phyloP scores from a whole-genome alignment of 164 flowering plant species.

The Dillenia turbinata region DNA sequence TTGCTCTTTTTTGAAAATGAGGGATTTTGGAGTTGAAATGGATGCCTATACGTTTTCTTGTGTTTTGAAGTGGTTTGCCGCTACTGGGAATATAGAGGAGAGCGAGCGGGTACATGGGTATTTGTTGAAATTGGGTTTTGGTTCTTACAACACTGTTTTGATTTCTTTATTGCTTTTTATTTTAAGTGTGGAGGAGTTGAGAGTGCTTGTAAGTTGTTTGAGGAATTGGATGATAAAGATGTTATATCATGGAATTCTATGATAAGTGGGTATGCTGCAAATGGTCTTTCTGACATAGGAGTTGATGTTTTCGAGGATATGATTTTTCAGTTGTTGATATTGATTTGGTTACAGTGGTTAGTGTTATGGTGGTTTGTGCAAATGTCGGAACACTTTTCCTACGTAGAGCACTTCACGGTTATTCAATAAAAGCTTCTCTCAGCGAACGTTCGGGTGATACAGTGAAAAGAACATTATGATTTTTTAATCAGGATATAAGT shows the following conservation, averaged over 20 bases:
- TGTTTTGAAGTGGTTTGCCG: constrained; percentile 49
- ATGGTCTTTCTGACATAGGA: constrained; percentile 13
- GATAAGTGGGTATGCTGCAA: constrained; percentile 38
- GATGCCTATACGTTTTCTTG: too few relatives aligned
- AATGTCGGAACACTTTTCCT: constrained; percentile 19
- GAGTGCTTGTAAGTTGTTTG: constrained; percentile 49
- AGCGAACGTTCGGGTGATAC: too few relatives aligned
- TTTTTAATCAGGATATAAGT: too few relatives aligned
- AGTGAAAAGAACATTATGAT: too few relatives aligned
- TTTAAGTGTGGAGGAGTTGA: constrained; percentile 30
- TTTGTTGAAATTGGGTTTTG: constrained; percentile 39
- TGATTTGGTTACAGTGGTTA: constrained; percentile 49
- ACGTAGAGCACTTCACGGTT: constrained; percentile 44
- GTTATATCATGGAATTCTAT: constrained; percentile 67
- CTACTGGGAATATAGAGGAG: constrained; percentile 22
- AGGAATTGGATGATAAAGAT: constrained; percentile 51
- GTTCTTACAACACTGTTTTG: constrained; percentile 31
- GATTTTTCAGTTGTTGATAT: constrained; percentile 28
- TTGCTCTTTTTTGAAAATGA: constrained; percentile 39
- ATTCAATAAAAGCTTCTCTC: constrained; percentile 35
- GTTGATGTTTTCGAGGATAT: constrained; percentile 20
- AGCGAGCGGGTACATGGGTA: constrained; percentile 47
- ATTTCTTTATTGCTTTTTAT: constrained; percentile 57
- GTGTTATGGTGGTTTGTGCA: constrained; percentile 49
- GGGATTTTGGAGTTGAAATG: constrained; percentile 28